These are phyloP conservation scores for Saccharomycopsis oosterbeekiorum DNA, from an alignment of 805 yeast species.

Conservation along the genomic window DNA sequence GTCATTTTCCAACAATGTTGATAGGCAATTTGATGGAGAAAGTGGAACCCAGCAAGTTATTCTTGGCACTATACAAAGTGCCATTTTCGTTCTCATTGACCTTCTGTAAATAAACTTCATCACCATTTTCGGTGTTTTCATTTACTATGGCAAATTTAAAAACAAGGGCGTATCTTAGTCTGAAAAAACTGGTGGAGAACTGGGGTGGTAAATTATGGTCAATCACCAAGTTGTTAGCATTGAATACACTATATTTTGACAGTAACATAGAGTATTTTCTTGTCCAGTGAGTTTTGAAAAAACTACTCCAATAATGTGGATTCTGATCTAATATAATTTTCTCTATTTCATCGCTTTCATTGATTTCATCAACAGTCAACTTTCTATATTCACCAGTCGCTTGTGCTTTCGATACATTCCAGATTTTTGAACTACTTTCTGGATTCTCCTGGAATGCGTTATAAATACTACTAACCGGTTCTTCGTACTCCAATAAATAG, in stretches of 20 bases:
- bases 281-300: constrained; percentile 4
- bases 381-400: neutral
- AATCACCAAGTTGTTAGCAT: constrained; percentile 13
- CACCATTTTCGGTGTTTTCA: constrained; percentile 9
- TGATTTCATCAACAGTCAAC: constrained; percentile 11
- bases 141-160: constrained; percentile 30
- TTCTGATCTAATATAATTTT: constrained; percentile 6
- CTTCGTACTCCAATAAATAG: constrained; percentile 20
- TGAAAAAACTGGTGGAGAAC: constrained; percentile 32
- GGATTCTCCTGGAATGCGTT: constrained; percentile 11
- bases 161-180: constrained; percentile 29
- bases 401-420: constrained; percentile 12
- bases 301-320: constrained; percentile 16
- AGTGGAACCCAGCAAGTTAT: constrained; percentile 29
- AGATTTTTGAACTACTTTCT: constrained; percentile 8
- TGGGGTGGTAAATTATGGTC: constrained; percentile 25
- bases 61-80: constrained; percentile 25
- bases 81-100: constrained; percentile 32
- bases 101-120: constrained; percentile 17
- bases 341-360: constrained; percentile 9
- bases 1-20: constrained; percentile 26
- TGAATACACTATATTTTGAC: constrained; percentile 4
- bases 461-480: constrained; percentile 3
- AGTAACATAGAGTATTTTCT: constrained; percentile 14
- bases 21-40: constrained; percentile 38